phyloP scores from a whole-genome alignment of 495 filamentous ascomycete genomes.

The Ascodesmis nigricans region DNA sequence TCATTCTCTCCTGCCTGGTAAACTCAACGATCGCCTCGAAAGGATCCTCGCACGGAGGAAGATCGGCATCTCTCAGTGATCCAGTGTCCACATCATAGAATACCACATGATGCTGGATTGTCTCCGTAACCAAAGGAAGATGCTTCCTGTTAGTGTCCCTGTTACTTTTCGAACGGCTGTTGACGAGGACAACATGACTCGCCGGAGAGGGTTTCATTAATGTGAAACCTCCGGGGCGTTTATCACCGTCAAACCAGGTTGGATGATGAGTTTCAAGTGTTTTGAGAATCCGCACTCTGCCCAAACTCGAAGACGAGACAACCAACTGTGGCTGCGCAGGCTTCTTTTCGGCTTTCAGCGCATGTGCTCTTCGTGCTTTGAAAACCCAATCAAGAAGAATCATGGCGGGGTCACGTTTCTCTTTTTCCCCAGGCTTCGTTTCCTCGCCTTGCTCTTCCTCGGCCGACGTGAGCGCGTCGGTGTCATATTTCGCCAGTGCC shows the following conservation, averaged over 20 bases:
- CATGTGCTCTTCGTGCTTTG: conserved; percentile 5
- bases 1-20: too few species aligned
- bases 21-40: too few species aligned
- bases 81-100: conserved; percentile 13
- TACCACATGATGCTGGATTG: conserved; percentile 15
- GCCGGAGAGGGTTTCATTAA: too few species aligned
- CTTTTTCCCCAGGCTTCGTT: not conserved
- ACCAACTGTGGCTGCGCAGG: conserved; percentile 15
- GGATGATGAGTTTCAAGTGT: conserved; percentile 9
- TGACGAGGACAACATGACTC: too few species aligned
- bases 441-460: not conserved
- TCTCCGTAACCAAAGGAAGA: conserved; percentile 8
- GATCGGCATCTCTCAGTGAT: conserved; percentile 9
- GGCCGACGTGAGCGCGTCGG: conserved; percentile 9
- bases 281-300: conserved; percentile 6
- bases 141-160: too few species aligned
- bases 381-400: conserved; percentile 18
- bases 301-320: conserved; percentile 12
- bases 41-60: too few species aligned
- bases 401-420: conserved; percentile 8
- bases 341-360: not conserved
- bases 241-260: conserved; percentile 7
- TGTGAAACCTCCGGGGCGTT: conserved; percentile 1
- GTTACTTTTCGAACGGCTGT: too few species aligned
- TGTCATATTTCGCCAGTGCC: conserved; percentile 13